Conservation (phyloP, 441 rosid genomes). For the Caryocar brasiliense region DNA sequence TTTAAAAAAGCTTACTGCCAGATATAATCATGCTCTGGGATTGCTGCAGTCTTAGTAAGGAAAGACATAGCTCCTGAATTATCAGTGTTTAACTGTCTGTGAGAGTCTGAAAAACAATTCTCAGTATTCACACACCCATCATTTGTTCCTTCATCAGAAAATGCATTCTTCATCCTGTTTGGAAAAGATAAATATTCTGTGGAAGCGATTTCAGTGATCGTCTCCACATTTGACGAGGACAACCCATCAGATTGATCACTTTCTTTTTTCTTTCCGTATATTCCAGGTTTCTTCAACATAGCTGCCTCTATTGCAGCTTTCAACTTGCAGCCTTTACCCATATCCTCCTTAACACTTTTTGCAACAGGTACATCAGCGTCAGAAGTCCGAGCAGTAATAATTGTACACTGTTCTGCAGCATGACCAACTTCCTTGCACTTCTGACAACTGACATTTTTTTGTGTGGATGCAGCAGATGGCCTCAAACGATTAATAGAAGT, state of each 20-base stretch:
- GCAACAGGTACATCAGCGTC: slow-evolving; percentile 37
- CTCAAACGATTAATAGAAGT: slow-evolving; percentile 33
- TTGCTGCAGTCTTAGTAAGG: slow-evolving; percentile 30
- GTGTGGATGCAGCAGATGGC: slow-evolving; percentile 27
- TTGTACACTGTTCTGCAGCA: slow-evolving; percentile 41
- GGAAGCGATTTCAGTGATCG: slow-evolving; percentile 31
- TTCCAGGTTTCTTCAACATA: slow-evolving; percentile 64
- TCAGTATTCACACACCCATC: slow-evolving; percentile 30
- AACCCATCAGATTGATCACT: slow-evolving; percentile 42
- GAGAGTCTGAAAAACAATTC: slow-evolving; percentile 25
- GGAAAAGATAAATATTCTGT: slow-evolving; percentile 40
- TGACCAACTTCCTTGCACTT: slow-evolving; percentile 56
- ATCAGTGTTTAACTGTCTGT: slow-evolving; percentile 25
- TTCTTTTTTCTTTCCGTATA: slow-evolving; percentile 50
- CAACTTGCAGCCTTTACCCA: slow-evolving; percentile 44
- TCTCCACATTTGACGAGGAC: slow-evolving; percentile 29
- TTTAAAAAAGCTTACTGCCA: slow-evolving; percentile 82
- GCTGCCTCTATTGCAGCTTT: slow-evolving; percentile 82
- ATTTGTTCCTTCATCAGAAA: slow-evolving; percentile 35
- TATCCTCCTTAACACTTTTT: slow-evolving; percentile 43
- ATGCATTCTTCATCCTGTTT: slow-evolving; percentile 27
- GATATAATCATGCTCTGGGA: slow-evolving; percentile 76
- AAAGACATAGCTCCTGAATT: slow-evolving; percentile 23
- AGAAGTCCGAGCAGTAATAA: slow-evolving; percentile 31
- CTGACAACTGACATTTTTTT: slow-evolving; percentile 35